These are phyloP conservation scores for Anacardium occidentale DNA, from an alignment of 345 rosid genomes.

Conservation along the genomic window DNA sequence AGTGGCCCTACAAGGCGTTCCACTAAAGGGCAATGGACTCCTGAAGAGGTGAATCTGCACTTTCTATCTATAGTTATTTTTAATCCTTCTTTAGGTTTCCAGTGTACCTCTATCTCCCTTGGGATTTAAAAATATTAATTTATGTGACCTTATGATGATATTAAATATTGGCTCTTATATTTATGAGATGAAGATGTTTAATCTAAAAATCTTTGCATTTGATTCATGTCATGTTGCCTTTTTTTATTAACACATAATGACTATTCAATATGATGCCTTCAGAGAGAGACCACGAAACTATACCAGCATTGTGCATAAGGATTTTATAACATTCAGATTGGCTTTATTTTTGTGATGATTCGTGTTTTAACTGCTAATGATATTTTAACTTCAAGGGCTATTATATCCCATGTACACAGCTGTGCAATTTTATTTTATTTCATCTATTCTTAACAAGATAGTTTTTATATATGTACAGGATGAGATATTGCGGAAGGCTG, in stretches of 20 bases:
- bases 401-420: not conserved
- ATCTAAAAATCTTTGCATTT: not conserved
- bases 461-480: conserved; percentile 50
- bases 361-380: not conserved
- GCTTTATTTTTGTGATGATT: not conserved
- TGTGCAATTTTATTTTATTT: not conserved
- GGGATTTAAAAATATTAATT: not conserved
- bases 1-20: conserved; percentile 98
- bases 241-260: not conserved
- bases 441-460: not conserved
- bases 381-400: not conserved
- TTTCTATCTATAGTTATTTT: not conserved
- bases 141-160: not conserved
- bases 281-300: not conserved
- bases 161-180: not conserved
- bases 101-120: not conserved
- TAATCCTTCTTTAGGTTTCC: conserved; percentile 17
- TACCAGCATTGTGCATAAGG: not conserved
- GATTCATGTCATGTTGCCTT: not conserved
- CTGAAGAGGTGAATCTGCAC: conserved; percentile 73
- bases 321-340: not conserved
- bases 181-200: not conserved
- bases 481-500: conserved; percentile 87
- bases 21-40: conserved; percentile 97
- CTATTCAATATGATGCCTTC: not conserved